These are phyloP conservation scores for Barbatosphaeria neglecta DNA, from an alignment of 495 filamentous ascomycete species.

Conservation along the genomic window DNA sequence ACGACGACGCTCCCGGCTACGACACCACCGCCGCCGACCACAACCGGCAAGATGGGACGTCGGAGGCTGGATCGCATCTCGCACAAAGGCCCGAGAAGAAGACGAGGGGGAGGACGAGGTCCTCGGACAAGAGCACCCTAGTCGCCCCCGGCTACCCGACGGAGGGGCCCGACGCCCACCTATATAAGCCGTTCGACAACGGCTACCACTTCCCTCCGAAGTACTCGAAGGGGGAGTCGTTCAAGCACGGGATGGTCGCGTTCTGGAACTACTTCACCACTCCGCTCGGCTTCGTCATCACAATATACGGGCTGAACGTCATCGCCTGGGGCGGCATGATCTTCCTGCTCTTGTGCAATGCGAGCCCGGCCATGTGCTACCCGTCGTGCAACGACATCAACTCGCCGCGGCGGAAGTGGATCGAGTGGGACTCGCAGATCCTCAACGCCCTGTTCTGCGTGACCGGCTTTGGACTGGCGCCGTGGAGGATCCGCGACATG, in stretches of 20 bases:
- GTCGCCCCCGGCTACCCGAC: neutral
- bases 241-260: slow-evolving; percentile 42
- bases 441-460: slow-evolving; percentile 79
- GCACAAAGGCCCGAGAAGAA: neutral
- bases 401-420: slow-evolving; percentile 64
- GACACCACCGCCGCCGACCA: neutral
- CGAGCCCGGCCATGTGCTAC: slow-evolving; percentile 67
- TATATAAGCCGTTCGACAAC: slow-evolving; percentile 28
- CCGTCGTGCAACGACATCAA: slow-evolving; percentile 62
- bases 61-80: neutral
- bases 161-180: neutral
- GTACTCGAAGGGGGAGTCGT: slow-evolving; percentile 47
- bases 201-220: slow-evolving; percentile 63
- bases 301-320: slow-evolving; percentile 67
- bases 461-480: slow-evolving; percentile 71
- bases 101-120: neutral
- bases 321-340: slow-evolving; percentile 88
- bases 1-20: neutral
- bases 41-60: neutral
- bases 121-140: slow-evolving; percentile 2
- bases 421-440: slow-evolving; percentile 77
- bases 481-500: slow-evolving; percentile 74
- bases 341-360: slow-evolving; percentile 69
- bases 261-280: slow-evolving; percentile 47
- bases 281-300: slow-evolving; percentile 60